Evolutionary conservation across 2,329 filamentous ascomycete species (phyloP).

Genomic region (Trichophyton equinum): DNA sequence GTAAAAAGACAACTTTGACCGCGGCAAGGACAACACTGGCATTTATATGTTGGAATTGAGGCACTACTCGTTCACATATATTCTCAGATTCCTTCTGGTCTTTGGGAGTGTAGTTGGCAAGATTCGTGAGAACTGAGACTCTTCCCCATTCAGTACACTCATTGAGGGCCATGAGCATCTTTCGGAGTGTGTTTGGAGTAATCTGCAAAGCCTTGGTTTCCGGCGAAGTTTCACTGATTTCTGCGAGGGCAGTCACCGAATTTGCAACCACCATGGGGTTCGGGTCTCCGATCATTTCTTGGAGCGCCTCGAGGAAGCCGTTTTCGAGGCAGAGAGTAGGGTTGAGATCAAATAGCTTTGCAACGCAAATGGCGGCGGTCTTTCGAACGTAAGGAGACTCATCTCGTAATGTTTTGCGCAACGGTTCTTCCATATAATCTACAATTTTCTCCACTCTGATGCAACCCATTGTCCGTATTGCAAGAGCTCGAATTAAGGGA

Average conservation of each 20-base stretch:
- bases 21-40: conserved; percentile 94
- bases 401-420: conserved; percentile 89
- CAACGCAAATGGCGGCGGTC: conserved; percentile 93
- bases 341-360: conserved; percentile 93
- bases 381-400: conserved; percentile 98
- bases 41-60: conserved; percentile 97
- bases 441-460: conserved; percentile 99
- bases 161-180: conserved; percentile 89
- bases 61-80: conserved; percentile 89
- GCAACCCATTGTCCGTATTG: conserved; percentile 96
- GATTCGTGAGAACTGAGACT: conserved; percentile 78
- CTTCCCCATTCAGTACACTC: conserved; percentile 98
- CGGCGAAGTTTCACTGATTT: conserved; percentile 81
- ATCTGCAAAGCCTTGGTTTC: conserved; percentile 80
- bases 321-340: conserved; percentile 89
- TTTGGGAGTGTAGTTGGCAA: conserved; percentile 75
- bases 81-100: conserved; percentile 95
- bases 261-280: conserved; percentile 99
- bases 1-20: conserved; percentile 92
- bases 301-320: conserved; percentile 82
- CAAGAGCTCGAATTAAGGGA: conserved; percentile 82
- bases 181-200: conserved; percentile 73
- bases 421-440: conserved; percentile 97
- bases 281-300: conserved; percentile 92
- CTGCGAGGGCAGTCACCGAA: conserved; percentile 81